A percentile compares a stretch with the other conserved stretches of the same genome.
Evolutionary conservation across 2,329 filamentous ascomycete species (phyloP).

Genomic region (Diatrype stigma): DNA sequence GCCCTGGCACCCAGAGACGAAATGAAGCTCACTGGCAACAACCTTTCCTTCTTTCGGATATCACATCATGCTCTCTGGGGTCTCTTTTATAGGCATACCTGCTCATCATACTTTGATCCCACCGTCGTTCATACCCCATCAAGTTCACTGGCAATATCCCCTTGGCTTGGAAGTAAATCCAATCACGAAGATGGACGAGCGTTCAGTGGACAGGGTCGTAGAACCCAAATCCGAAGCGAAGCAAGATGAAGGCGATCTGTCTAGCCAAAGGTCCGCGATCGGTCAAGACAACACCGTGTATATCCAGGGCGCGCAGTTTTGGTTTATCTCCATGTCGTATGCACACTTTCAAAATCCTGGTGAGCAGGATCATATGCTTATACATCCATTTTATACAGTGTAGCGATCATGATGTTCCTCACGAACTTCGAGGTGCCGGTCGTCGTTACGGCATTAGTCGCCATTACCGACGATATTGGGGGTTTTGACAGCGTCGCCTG

Average conservation of each 20-base stretch:
- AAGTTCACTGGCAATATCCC: too few relatives aligned
- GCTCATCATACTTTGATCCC: too few relatives aligned
- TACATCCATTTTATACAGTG: conserved; percentile 4
- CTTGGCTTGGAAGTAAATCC: too few relatives aligned
- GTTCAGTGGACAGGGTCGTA: too few relatives aligned
- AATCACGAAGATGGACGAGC: too few relatives aligned
- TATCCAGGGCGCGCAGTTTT: conserved; percentile 9
- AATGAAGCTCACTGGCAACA: too few relatives aligned
- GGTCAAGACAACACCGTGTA: conserved; percentile 4
- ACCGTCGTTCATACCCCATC: too few relatives aligned
- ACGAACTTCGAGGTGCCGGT: conserved; percentile 15
- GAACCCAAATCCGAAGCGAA: not conserved
- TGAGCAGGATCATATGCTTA: not conserved
- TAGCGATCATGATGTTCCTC: conserved; percentile 16
- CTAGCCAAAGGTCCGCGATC: not conserved
- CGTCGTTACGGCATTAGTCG: conserved; percentile 13
- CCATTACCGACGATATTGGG: conserved; percentile 11
- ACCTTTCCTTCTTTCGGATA: too few relatives aligned
- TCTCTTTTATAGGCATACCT: too few relatives aligned
- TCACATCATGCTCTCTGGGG: too few relatives aligned
- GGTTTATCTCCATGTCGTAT: conserved; percentile 7
- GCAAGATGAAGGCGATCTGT: not conserved
- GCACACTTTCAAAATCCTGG: not conserved
- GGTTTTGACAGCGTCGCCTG: conserved; percentile 11
- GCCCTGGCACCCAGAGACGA: too few relatives aligned